A percentile compares a stretch with the other conserved stretches of the same genome.
These are phyloP conservation scores for Breynia disticha DNA, from an alignment of 441 rosid species.

Conservation along the genomic window DNA sequence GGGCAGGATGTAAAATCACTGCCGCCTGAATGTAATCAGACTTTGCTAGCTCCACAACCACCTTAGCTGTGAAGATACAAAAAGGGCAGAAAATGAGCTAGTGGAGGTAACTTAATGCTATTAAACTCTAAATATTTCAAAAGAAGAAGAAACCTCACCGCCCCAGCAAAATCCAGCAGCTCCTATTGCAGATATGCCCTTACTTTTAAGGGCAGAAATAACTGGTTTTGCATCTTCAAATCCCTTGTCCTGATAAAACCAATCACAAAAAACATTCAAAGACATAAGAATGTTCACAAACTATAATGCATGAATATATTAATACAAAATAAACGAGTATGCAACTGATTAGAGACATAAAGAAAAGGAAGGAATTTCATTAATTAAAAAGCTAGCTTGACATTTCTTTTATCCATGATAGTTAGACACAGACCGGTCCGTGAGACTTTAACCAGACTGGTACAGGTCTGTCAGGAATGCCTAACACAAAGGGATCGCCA, in stretches of 20 bases:
- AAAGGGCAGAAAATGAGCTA: not conserved
- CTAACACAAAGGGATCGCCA: constrained; percentile 19
- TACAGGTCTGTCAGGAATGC: constrained; percentile 7
- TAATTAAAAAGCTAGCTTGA: too few relatives aligned
- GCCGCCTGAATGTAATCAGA: constrained; percentile 40
- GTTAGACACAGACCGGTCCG: constrained; percentile 11
- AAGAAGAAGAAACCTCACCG: constrained; percentile 12
- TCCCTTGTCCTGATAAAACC: constrained; percentile 19
- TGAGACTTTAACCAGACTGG: constrained; percentile 20
- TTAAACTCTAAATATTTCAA: not conserved
- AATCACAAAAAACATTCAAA: not conserved
- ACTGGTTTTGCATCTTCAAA: constrained; percentile 27
- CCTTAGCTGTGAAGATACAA: constrained; percentile 31
- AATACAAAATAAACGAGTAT: not conserved
- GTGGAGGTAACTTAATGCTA: not conserved
- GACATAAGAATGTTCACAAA: not conserved
- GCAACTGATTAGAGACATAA: not conserved
- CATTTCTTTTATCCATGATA: not conserved
- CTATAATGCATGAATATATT: not conserved
- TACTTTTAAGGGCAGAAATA: constrained; percentile 21
- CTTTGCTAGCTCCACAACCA: constrained; percentile 51
- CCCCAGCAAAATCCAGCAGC: constrained; percentile 34
- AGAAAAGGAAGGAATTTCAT: not conserved
- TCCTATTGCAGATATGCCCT: constrained; percentile 19
- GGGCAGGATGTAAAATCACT: constrained; percentile 59